These are phyloP conservation scores for Entophlyctis helioformis DNA, from an alignment of 192 early-diverging fungal genomes.

Conservation along the genomic window DNA sequence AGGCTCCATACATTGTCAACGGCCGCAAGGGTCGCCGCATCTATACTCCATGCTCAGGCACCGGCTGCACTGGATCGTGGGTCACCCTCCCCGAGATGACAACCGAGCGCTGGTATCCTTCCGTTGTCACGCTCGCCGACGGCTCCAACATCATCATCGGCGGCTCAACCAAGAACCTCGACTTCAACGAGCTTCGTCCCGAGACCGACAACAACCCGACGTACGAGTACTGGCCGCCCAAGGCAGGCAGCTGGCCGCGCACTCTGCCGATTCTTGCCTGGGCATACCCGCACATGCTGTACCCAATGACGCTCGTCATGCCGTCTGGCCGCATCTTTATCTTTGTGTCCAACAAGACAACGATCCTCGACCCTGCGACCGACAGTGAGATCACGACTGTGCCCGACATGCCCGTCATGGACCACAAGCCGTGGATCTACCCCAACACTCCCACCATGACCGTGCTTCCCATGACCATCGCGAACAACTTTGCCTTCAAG, in stretches of 20 bases:
- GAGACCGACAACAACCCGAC: slow-evolving; percentile 21
- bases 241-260: slow-evolving; percentile 4
- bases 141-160: slow-evolving; percentile 6
- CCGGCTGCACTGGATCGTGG: background rate
- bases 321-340: slow-evolving; percentile 20
- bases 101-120: slow-evolving; percentile 27
- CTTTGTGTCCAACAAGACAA: slow-evolving; percentile 12
- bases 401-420: slow-evolving; percentile 1
- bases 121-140: slow-evolving; percentile 14
- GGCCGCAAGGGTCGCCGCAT: slow-evolving; percentile 7
- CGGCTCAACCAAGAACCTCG: slow-evolving; percentile 10
- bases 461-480: slow-evolving; percentile 16
- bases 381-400: background rate
- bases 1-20: slow-evolving; percentile 6
- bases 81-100: too few relatives aligned
- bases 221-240: slow-evolving; percentile 24
- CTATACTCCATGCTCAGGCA: slow-evolving; percentile 2
- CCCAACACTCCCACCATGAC: slow-evolving; percentile 17
- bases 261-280: slow-evolving; percentile 4
- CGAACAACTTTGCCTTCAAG: slow-evolving; percentile 3
- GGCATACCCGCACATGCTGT: slow-evolving; percentile 10
- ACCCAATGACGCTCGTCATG: slow-evolving; percentile 15
- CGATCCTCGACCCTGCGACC: background rate
- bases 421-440: slow-evolving; percentile 12
- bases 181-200: background rate